Evolutionary conservation across 1,284 basidiomycete genomes (phyloP), one percentile per base, ranked within the genome.

Genomic region (Limonomyces culmigenus): DNA sequence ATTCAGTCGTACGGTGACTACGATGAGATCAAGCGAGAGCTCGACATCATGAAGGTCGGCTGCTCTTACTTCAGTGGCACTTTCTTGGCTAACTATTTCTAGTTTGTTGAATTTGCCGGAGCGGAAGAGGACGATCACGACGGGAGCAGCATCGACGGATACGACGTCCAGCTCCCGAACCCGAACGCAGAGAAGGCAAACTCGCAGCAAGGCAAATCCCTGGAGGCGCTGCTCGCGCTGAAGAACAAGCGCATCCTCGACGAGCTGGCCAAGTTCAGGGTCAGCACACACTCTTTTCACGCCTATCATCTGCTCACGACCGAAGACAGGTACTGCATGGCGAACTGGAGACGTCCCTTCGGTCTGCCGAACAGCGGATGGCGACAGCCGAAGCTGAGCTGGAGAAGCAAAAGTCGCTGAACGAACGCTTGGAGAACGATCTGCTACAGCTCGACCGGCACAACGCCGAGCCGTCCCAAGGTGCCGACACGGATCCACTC

Each of bases 161-260:
- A 64, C 13, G 70, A 63, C 15, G 48, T 85, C 8, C 70, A 70
- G 27, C 65, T 93, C 32, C 89, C 88, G 0, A 74, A 88, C 52
- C 88, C 89, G 0, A 89, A 91, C 47, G 78, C 85, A 10, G 72
- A 75, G 38, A 87, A 87, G 49, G 72, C 77, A 23, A 86, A 81
- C 46, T 62, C 58, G 19, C 71, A 78, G 39, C 71, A 73, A 25
- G 81, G 73, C 16, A 81, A 79, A 51, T 86, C 89, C 0, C 69
- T 98, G 1, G 93, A 98, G 55, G 74, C 75, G 18, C 71, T 97
- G 1, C 69, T 98, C 19, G 85, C 92, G 2, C 77, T 73, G 34
- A 97, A 96, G 65, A 98, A 97, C 58, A 86, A 87, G 49, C 75
- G 83, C 33, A 71, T 98, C n/a, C 68, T 89, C 32, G 91, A 97